Conservation (phyloP, 2,329 filamentous ascomycete genomes). For the Zymoseptoria passerinii region DNA sequence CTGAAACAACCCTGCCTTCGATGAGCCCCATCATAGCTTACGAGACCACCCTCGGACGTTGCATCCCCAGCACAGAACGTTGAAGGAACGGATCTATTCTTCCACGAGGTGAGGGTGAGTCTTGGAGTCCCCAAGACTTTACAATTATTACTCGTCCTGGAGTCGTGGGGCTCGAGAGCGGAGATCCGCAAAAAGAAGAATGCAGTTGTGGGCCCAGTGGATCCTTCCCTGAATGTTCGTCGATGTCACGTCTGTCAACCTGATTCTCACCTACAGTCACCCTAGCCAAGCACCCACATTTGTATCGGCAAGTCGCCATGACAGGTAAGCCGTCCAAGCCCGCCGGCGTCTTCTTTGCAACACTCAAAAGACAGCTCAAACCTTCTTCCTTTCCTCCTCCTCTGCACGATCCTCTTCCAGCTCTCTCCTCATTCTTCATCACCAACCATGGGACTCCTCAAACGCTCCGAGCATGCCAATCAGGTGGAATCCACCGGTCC, state of each 20-base stretch:
- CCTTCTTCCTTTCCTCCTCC: neutral
- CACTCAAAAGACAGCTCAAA: neutral
- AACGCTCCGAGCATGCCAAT: constrained; percentile 26
- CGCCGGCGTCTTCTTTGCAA: neutral
- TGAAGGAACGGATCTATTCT: neutral
- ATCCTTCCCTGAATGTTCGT: neutral
- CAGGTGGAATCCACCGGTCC: constrained; percentile 21
- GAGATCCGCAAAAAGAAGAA: neutral
- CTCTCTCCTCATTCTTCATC: neutral
- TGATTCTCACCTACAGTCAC: neutral
- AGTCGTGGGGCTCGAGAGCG: neutral
- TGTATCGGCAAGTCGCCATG: neutral
- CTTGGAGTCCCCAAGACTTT: neutral
- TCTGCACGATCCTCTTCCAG: neutral
- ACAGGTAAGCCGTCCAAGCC: neutral
- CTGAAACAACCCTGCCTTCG: too few relatives aligned
- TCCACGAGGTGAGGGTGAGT: neutral
- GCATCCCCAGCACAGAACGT: neutral
- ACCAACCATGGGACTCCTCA: constrained; percentile 27
- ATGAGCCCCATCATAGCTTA: neutral
- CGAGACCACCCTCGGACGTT: neutral
- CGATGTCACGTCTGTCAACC: neutral
- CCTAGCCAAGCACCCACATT: neutral
- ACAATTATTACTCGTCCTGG: neutral
- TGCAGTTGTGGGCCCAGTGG: neutral